phyloP scores from a whole-genome alignment of 2,329 filamentous ascomycete genomes.

The Calonectria ilicicola region DNA sequence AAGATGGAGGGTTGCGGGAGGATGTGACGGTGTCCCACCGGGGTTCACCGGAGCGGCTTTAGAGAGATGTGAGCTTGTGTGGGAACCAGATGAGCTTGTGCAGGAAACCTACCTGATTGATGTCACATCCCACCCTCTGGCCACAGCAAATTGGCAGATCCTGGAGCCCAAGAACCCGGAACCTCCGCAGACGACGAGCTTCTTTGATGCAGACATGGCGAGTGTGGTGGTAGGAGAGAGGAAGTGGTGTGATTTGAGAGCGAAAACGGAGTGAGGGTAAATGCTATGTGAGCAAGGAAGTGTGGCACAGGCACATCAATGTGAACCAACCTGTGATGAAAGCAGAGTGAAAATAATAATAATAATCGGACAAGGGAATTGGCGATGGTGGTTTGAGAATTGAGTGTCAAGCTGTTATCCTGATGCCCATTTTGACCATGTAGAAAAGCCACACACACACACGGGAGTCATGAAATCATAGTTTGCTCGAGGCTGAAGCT shows the following conservation, averaged over 20 bases:
- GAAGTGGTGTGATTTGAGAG: slow-evolving; percentile 37
- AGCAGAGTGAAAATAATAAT: background rate
- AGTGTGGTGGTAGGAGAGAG: slow-evolving; percentile 22
- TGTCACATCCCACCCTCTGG: slow-evolving; percentile 89
- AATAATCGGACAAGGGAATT: background rate
- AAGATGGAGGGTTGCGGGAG: slow-evolving; percentile 76
- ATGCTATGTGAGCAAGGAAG: background rate
- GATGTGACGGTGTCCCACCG: slow-evolving; percentile 85
- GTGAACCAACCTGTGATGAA: background rate
- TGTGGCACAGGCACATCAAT: background rate
- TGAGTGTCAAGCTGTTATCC: slow-evolving; percentile 15
- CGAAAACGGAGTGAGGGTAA: slow-evolving; percentile 11
- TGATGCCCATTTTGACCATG: slow-evolving; percentile 8
- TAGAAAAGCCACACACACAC: slow-evolving; percentile 16
- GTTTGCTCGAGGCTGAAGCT: slow-evolving; percentile 38
- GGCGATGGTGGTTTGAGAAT: slow-evolving; percentile 24
- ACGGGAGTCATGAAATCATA: slow-evolving; percentile 45
- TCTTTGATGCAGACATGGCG: slow-evolving; percentile 74
- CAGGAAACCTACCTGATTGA: slow-evolving; percentile 79
- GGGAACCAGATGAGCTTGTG: background rate
- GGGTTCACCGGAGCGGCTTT: slow-evolving; percentile 89
- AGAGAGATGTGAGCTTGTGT: slow-evolving; percentile 32
- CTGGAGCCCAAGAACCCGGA: slow-evolving; percentile 90
- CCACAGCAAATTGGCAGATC: slow-evolving; percentile 91
- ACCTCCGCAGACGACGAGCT: slow-evolving; percentile 90